Conservation (phyloP, 2,329 filamentous ascomycete genomes). For the Pseudofabraea citricarpa region DNA sequence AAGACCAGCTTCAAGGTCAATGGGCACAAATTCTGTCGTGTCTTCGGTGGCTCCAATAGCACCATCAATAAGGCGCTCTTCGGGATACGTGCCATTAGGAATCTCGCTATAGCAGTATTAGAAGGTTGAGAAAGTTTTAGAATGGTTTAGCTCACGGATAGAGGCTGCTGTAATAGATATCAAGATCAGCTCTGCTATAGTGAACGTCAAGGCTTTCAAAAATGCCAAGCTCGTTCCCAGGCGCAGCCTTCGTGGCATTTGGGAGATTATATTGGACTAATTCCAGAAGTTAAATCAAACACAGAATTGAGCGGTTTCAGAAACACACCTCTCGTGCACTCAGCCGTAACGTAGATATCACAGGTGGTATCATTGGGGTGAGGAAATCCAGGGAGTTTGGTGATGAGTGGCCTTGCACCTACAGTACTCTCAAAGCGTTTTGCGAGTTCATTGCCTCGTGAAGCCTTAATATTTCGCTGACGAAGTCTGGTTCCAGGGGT, state of each 20-base stretch:
- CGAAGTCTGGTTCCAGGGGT: constrained; percentile 48
- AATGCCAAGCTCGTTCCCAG: constrained; percentile 41
- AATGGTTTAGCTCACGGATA: constrained; percentile 17
- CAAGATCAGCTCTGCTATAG: constrained; percentile 38
- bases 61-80: constrained; percentile 33
- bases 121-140: background rate
- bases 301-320: background rate
- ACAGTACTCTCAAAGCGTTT: too few relatives aligned
- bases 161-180: constrained; percentile 34
- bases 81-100: constrained; percentile 36
- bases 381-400: constrained; percentile 17
- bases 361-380: constrained; percentile 16
- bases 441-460: constrained; percentile 5
- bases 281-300: constrained; percentile 2
- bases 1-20: constrained; percentile 33
- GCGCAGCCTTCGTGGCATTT: constrained; percentile 25
- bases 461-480: constrained; percentile 14
- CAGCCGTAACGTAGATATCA: constrained; percentile 18
- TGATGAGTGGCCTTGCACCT: constrained; percentile 12
- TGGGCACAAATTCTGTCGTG: constrained; percentile 13
- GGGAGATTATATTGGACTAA: constrained; percentile 38
- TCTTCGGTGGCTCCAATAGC: constrained; percentile 29
- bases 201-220: constrained; percentile 39
- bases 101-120: constrained; percentile 22
- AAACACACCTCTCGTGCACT: constrained; percentile 18